Evolutionary conservation across 768 basidiomycete species (phyloP).

Genomic region (Hypholoma fasciculare): DNA sequence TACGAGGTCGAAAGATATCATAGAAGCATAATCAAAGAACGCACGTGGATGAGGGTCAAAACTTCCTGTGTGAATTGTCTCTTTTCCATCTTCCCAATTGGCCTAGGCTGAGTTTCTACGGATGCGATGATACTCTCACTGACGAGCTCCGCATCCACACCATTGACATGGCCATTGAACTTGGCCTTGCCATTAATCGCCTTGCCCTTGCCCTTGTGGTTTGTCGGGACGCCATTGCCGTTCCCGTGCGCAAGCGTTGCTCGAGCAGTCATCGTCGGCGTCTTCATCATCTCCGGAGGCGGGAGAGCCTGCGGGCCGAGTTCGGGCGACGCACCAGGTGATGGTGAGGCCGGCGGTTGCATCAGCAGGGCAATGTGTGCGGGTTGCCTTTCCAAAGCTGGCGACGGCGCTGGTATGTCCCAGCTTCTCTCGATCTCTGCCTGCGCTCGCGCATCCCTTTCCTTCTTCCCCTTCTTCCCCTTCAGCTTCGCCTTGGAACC

Average conservation of each 20-base stretch:
- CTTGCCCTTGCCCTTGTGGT: conserved; percentile 18
- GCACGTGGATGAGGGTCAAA: conserved; percentile 60
- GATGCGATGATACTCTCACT: conserved; percentile 29
- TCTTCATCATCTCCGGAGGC: conserved; percentile 26
- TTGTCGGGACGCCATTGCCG: conserved; percentile 7
- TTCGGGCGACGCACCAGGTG: conserved; percentile 20
- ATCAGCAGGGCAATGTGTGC: not conserved
- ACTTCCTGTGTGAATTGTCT: conserved; percentile 63
- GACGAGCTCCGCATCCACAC: conserved; percentile 24
- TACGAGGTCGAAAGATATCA: conserved; percentile 7
- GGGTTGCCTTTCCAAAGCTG: conserved; percentile 9
- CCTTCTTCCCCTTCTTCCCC: conserved; percentile 33
- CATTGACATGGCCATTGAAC: conserved; percentile 23
- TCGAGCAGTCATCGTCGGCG: conserved; percentile 27
- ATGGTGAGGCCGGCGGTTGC: conserved; percentile 21
- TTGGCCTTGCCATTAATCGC: not conserved
- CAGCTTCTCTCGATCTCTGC: conserved; percentile 61
- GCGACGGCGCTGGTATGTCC: conserved; percentile 47
- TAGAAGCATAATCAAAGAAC: conserved; percentile 20
- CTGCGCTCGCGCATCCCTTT: conserved; percentile 39
- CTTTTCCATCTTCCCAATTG: conserved; percentile 36
- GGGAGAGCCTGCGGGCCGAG: conserved; percentile 2
- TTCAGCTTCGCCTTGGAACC: conserved; percentile 30
- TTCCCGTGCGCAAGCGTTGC: conserved; percentile 17
- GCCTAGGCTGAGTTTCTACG: conserved; percentile 20